Conservation (phyloP, 768 basidiomycete genomes). For the Hirschioporus abietinus region DNA sequence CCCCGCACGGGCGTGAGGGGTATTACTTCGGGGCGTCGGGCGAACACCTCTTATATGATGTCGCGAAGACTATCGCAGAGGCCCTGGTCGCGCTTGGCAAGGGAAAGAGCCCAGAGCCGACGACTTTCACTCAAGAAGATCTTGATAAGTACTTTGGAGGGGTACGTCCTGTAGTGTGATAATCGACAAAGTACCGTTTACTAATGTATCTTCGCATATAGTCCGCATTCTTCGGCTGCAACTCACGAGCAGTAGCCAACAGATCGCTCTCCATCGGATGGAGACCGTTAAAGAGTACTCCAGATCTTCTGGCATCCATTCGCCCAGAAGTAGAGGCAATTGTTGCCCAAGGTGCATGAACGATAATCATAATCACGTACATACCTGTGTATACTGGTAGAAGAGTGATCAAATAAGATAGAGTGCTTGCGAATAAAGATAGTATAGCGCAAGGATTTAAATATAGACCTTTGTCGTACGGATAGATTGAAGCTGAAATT, state of each 20-base stretch:
- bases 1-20: conserved; percentile 44
- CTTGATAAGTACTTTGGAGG: conserved; percentile 35
- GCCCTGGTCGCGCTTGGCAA: conserved; percentile 34
- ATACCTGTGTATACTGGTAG: no score
- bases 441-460: no score
- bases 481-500: no score
- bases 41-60: conserved; percentile 39
- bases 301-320: conserved; percentile 38
- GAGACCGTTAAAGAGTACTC: conserved; percentile 27
- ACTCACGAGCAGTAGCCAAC: conserved; percentile 15
- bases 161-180: not conserved
- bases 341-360: conserved; percentile 3
- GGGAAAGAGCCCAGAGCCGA: conserved; percentile 34
- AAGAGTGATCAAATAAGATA: no score
- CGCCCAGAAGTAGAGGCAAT: conserved; percentile 31
- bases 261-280: conserved; percentile 20
- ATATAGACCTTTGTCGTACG: no score
- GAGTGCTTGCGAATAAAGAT: no score
- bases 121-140: conserved; percentile 41
- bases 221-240: conserved; percentile 16
- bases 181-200: not conserved
- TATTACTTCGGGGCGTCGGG: conserved; percentile 50
- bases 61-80: conserved; percentile 35
- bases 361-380: no score
- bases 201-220: conserved; percentile 14